These are phyloP conservation scores for Arabidopsis hybrid DNA, from an alignment of 441 rosid genomes.

Conservation along the genomic window DNA sequence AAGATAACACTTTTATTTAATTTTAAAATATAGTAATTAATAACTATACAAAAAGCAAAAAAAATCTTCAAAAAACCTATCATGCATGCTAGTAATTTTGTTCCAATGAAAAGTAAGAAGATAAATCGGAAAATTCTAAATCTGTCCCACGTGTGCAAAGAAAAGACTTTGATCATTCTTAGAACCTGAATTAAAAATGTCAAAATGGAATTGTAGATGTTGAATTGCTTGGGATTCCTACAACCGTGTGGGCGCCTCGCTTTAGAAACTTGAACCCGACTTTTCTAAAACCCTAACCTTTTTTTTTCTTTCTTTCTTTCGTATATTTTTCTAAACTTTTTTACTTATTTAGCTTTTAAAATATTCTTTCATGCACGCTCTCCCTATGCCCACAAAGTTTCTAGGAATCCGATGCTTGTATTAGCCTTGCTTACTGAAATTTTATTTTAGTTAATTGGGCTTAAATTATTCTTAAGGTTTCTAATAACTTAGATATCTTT, in stretches of 20 bases:
- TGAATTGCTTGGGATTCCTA: constrained; percentile 79
- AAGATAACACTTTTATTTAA: neutral
- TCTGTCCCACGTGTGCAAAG: constrained; percentile 68
- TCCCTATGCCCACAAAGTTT: constrained; percentile 52
- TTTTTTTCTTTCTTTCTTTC: constrained; percentile 39
- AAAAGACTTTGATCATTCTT: constrained; percentile 43
- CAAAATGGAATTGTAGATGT: constrained; percentile 45
- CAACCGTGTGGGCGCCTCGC: constrained; percentile 57
- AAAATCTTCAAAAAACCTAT: constrained; percentile 9
- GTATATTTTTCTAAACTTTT: constrained; percentile 30
- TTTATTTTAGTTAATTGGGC: constrained; percentile 35
- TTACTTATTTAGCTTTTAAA: constrained; percentile 36
- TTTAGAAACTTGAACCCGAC: constrained; percentile 67
- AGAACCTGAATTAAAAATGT: constrained; percentile 13
- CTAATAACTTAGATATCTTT: neutral
- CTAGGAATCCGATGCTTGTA: constrained; percentile 79
- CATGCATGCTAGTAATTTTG: constrained; percentile 16
- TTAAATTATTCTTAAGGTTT: constrained; percentile 7
- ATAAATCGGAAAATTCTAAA: constrained; percentile 26
- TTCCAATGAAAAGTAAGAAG: constrained; percentile 28
- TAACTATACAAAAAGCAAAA: neutral
- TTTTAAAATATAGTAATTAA: neutral
- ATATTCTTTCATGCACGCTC: constrained; percentile 65
- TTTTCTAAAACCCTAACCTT: constrained; percentile 49
- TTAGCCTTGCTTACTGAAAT: constrained; percentile 8